phyloP scores from a whole-genome alignment of 1,284 basidiomycete genomes.

The Leucoagaricus sp. region DNA sequence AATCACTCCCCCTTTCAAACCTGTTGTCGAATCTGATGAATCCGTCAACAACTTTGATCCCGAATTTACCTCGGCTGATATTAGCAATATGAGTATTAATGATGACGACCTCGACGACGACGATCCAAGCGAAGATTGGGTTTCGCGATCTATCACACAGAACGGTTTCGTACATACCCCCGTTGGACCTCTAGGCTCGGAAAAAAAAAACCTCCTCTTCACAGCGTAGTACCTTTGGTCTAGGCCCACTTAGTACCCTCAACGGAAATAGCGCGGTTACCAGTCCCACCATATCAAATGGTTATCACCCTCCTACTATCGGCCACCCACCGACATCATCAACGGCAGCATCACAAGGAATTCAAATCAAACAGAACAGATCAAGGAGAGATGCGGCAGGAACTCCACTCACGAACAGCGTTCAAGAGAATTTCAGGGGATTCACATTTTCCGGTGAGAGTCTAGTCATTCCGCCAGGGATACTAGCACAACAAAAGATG shows the following conservation, averaged over 20 bases:
- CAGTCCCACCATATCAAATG: slow-evolving; percentile 14
- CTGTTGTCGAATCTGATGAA: slow-evolving; percentile 97
- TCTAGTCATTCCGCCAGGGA: slow-evolving; percentile 39
- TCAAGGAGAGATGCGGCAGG: slow-evolving; percentile 51
- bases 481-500: slow-evolving; percentile 24
- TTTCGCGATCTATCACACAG: slow-evolving; percentile 44
- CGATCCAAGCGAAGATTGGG: slow-evolving; percentile 76
- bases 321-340: neutral
- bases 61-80: slow-evolving; percentile 91
- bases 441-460: slow-evolving; percentile 90
- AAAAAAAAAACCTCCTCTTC: slow-evolving; percentile 32
- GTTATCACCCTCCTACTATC: slow-evolving; percentile 15
- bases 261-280: slow-evolving; percentile 20
- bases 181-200: slow-evolving; percentile 74
- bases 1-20: slow-evolving; percentile 97
- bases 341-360: slow-evolving; percentile 39
- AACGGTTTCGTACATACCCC: slow-evolving; percentile 54
- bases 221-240: slow-evolving; percentile 9
- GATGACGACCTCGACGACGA: slow-evolving; percentile 65
- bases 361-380: slow-evolving; percentile 56
- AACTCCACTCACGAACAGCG: slow-evolving; percentile 80
- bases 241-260: slow-evolving; percentile 14
- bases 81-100: slow-evolving; percentile 51
- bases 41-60: slow-evolving; percentile 98
- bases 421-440: slow-evolving; percentile 93